Evolutionary conservation across 257 asterid species (phyloP).

Genomic region (Vinca minor): DNA sequence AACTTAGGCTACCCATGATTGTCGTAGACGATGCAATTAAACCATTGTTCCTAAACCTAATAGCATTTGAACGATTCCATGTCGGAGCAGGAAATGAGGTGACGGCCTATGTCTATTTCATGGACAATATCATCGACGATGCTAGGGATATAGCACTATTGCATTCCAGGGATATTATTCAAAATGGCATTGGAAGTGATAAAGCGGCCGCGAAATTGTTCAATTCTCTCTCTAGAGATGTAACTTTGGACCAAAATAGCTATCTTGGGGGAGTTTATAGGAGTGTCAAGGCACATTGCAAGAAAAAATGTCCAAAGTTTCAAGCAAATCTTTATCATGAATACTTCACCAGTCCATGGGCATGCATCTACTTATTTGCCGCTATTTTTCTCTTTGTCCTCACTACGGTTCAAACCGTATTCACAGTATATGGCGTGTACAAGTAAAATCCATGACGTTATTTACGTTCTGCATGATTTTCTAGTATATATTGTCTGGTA

Average conservation of each 20-base stretch:
- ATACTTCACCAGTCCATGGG: constrained; percentile 55
- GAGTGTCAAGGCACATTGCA: constrained; percentile 35
- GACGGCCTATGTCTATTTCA: too few species aligned
- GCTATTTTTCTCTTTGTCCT: too few species aligned
- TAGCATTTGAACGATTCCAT: too few species aligned
- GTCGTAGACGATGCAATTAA: too few species aligned
- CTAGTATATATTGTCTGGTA: too few species aligned
- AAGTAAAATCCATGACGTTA: too few species aligned
- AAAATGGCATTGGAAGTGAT: constrained; percentile 46
- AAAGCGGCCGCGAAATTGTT: constrained; percentile 44
- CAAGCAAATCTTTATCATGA: constrained; percentile 43
- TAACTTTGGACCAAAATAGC: constrained; percentile 39
- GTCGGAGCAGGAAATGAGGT: too few species aligned
- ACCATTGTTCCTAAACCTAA: too few species aligned
- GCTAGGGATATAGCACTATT: constrained; percentile 45
- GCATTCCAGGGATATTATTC: constrained; percentile 34
- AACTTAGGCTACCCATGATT: too few species aligned
- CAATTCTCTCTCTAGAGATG: constrained; percentile 44
- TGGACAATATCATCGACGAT: too few species aligned
- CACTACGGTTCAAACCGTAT: too few species aligned
- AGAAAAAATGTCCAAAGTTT: constrained; percentile 33
- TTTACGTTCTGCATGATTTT: constrained; percentile 43
- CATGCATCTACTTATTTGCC: constrained; percentile 29
- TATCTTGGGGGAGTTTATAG: constrained; percentile 25
- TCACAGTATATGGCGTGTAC: too few species aligned